Evolutionary conservation across 805 yeast species (phyloP).

Genomic region (Wickerhamiella azyma): DNA sequence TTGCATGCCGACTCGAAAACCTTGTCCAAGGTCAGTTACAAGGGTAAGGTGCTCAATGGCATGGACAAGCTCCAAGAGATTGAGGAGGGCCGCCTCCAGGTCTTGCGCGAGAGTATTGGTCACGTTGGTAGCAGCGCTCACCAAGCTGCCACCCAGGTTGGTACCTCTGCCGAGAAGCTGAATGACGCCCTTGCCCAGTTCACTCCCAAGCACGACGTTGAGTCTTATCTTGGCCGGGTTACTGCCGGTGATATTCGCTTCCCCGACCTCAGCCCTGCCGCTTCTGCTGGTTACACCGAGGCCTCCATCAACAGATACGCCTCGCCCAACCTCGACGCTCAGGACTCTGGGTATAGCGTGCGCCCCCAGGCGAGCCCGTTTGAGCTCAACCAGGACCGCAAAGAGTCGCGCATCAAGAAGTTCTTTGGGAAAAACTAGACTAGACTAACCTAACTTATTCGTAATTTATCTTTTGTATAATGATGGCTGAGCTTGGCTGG

Average conservation of each 20-base stretch:
- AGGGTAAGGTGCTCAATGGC: constrained; percentile 20
- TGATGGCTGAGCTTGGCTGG: no score
- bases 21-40: constrained; percentile 5
- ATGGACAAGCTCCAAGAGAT: constrained; percentile 40
- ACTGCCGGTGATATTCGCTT: constrained; percentile 14
- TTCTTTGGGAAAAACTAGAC: constrained; percentile 1
- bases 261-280: constrained; percentile 6
- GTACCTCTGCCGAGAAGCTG: constrained; percentile 44
- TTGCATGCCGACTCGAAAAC: constrained; percentile 5
- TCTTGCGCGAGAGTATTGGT: constrained; percentile 51
- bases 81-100: constrained; percentile 36
- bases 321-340: constrained; percentile 1
- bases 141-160: constrained; percentile 36
- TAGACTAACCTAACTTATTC: neutral
- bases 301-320: constrained; percentile 2
- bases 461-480: neutral
- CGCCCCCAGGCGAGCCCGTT: constrained; percentile 8
- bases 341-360: neutral
- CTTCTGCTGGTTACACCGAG: constrained; percentile 6
- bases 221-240: constrained; percentile 34
- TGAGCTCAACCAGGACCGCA: neutral
- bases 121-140: constrained; percentile 49
- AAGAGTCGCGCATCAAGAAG: constrained; percentile 2
- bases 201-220: constrained; percentile 46
- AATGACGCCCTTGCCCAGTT: constrained; percentile 52